These are phyloP conservation scores for Candida wancherniae DNA, from an alignment of 805 yeast species.

Conservation along the genomic window DNA sequence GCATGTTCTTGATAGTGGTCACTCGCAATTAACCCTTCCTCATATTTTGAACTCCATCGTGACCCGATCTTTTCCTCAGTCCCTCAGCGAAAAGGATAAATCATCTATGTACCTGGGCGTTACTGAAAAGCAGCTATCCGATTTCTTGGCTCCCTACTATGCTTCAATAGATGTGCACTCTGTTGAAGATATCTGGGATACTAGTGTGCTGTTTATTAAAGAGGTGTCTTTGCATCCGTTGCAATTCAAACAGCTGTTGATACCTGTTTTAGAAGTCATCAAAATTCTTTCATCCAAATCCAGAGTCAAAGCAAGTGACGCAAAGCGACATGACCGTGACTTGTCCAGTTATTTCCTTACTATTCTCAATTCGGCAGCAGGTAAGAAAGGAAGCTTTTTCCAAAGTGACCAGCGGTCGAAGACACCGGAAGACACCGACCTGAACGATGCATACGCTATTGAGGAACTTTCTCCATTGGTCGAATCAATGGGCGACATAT, in stretches of 20 bases:
- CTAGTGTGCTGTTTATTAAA: slow-evolving; percentile 53
- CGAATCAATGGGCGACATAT: slow-evolving; percentile 11
- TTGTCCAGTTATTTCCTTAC: slow-evolving; percentile 36
- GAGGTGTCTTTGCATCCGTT: slow-evolving; percentile 48
- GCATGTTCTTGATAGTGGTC: slow-evolving; percentile 81
- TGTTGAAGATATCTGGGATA: slow-evolving; percentile 72
- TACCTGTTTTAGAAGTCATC: slow-evolving; percentile 50
- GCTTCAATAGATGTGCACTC: slow-evolving; percentile 68
- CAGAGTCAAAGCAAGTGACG: slow-evolving; percentile 56
- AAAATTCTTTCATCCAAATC: slow-evolving; percentile 53
- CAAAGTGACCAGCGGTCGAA: slow-evolving; percentile 1
- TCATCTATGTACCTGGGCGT: slow-evolving; percentile 48
- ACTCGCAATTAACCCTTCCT: slow-evolving; percentile 71
- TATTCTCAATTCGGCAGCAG: slow-evolving; percentile 18
- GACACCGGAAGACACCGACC: slow-evolving; percentile 1
- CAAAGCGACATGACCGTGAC: slow-evolving; percentile 56
- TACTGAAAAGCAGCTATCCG: slow-evolving; percentile 40
- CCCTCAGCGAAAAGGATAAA: slow-evolving; percentile 26
- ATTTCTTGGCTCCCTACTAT: slow-evolving; percentile 58
- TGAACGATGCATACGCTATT: slow-evolving; percentile 21
- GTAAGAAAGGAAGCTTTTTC: slow-evolving; percentile 3
- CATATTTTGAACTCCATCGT: slow-evolving; percentile 53
- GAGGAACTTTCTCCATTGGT: slow-evolving; percentile 30
- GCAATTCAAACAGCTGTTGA: slow-evolving; percentile 45
- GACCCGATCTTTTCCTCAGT: slow-evolving; percentile 39